Evolutionary conservation across 352 stramenopile genomes (phyloP), one percentile per base, ranked within the genome.

Genomic region (Globisporangium polare): DNA sequence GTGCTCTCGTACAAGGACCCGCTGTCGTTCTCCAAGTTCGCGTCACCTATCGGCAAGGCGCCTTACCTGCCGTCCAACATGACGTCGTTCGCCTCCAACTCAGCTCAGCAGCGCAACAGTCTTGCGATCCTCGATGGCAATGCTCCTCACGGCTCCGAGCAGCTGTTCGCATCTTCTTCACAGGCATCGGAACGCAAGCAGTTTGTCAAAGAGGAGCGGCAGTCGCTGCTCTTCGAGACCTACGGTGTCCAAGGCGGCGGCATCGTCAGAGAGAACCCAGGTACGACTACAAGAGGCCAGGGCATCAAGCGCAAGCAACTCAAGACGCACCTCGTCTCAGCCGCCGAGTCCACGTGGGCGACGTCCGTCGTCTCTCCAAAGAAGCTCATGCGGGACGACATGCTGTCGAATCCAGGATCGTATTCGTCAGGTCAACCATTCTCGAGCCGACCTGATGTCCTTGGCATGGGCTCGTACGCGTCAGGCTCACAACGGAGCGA

Each of bases 271-370:
- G 60, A 69, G 33, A 13, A 59, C 20, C 13, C 64, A 10, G 42
- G 18, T 45, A 6, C 45, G 2, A n/a, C 46, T 31, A 31, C 43
- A 56, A 56, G 67, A 52, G 39, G 50, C 26, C 47, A 72, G 67
- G 77, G 78, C 7, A 83, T 86, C 39, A 90, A 89, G 53, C 66
- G 81, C 39, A 68, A 74, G 15, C 77, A 90, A 46, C 63, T 89
- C 2, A 76, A 73, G 60, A 79, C 77, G 18, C 77, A 87, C 53
- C 42, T 87, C 7, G 58, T 84, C 0, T 77, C 73, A 2, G 60
- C 60, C 3, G 73, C 71, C 29, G 66, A 79, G 56, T 58, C 53
- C 20, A 60, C 67, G 15, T 82, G 72, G 77, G 71, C 66, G 6
- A 71, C 72, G 4, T 50, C 63, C 2, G 52, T 67, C 6, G 50